phyloP scores from a whole-genome alignment of 208 protist genomes.

The Trypanosoma caninum region DNA sequence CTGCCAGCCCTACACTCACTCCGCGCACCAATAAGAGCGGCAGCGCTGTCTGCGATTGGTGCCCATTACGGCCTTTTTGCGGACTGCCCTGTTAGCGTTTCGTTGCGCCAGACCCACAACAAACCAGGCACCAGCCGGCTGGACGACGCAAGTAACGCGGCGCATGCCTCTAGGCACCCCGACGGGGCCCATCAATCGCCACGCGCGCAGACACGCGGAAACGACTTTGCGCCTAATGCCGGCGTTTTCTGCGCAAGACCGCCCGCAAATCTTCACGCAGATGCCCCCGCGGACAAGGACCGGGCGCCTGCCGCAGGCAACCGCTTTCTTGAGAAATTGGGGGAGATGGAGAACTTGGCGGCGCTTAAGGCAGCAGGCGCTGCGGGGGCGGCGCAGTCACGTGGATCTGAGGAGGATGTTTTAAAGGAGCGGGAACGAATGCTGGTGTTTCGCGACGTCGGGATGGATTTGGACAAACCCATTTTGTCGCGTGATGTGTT shows the following conservation, averaged over 20 bases:
- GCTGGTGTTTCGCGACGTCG: conserved; percentile 84
- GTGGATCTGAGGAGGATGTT: conserved; percentile 47
- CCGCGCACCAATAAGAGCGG: no score
- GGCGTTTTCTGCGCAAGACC: neutral
- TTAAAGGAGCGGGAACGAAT: conserved; percentile 66
- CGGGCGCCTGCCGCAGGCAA: conserved; percentile 18
- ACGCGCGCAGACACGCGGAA: no score
- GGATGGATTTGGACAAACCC: conserved; percentile 87
- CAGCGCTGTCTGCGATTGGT: no score
- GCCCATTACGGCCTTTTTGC: no score
- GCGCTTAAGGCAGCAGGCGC: conserved; percentile 2
- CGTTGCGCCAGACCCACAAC: no score
- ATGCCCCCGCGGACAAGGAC: neutral
- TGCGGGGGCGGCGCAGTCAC: neutral
- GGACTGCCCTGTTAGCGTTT: no score
- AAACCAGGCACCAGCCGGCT: no score
- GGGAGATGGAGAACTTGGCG: conserved; percentile 51
- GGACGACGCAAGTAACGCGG: no score
- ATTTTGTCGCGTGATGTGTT: conserved; percentile 87
- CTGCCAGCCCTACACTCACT: no score
- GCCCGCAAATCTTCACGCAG: neutral
- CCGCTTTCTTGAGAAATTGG: conserved; percentile 56
- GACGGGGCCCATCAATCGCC: no score
- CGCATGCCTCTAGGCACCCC: no score
- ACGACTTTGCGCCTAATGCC: neutral